A percentile compares a stretch with the other conserved stretches of the same genome.
These are phyloP conservation scores for Exsudoporus frostii DNA, from an alignment of 768 basidiomycete species.

Conservation along the genomic window DNA sequence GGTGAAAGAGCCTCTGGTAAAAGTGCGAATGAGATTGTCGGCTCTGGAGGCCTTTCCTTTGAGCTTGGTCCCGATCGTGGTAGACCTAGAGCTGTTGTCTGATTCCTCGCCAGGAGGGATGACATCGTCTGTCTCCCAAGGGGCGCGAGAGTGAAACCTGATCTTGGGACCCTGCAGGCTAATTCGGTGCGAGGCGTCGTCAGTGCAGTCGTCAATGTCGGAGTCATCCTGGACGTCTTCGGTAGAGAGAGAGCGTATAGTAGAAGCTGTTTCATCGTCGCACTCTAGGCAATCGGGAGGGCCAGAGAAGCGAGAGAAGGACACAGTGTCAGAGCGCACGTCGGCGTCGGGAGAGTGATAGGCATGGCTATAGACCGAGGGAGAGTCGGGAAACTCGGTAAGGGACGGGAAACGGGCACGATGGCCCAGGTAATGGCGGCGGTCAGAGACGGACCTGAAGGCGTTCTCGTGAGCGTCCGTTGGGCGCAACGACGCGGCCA, in stretches of 20 bases:
- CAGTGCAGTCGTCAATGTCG: conserved; percentile 38
- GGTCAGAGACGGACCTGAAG: conserved; percentile 40
- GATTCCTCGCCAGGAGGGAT: conserved; percentile 45
- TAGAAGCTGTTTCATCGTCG: conserved; percentile 46
- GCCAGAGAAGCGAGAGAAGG: conserved; percentile 42
- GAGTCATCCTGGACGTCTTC: conserved; percentile 35
- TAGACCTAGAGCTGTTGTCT: conserved; percentile 36
- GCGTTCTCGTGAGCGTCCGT: conserved; percentile 36
- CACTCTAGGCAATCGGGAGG: conserved; percentile 52
- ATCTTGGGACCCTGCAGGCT: conserved; percentile 81
- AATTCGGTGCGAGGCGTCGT: conserved; percentile 50
- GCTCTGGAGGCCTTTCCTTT: conserved; percentile 29
- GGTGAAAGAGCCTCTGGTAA: conserved; percentile 43
- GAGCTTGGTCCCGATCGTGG: conserved; percentile 29
- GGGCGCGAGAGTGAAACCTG: conserved; percentile 76
- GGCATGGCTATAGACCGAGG: conserved; percentile 64
- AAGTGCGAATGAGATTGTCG: conserved; percentile 42
- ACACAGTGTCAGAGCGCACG: conserved; percentile 23
- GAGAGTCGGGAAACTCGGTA: conserved; percentile 62
- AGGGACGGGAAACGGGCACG: conserved; percentile 51
- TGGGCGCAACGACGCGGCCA: conserved; percentile 41
- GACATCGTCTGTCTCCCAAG: conserved; percentile 70
- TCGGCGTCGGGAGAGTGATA: conserved; percentile 52
- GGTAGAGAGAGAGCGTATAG: conserved; percentile 27
- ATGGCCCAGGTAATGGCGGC: conserved; percentile 39